Base-by-base conservation (phyloP, 352 stramenopile genomes). In the Phytopythium chamaehyphon region DNA sequence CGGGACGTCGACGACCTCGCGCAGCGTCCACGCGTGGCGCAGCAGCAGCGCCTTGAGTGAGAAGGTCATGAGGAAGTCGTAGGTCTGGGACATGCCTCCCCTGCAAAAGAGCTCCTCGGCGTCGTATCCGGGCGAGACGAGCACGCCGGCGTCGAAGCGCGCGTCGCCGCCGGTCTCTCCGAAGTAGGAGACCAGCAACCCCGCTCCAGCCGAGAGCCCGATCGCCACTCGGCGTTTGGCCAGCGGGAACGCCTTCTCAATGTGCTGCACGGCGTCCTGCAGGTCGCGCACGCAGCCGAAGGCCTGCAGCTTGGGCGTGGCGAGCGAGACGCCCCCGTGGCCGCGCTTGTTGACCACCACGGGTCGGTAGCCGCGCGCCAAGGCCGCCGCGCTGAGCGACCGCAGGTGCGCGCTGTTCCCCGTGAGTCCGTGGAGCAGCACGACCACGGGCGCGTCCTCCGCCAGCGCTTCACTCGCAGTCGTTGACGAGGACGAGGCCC, bases 311-410 rank as follows among this genome's bases (percentile, higher is more conserved):
- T 55, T 62, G 14, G 69, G 69, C 26, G 63, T 74, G 33, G 62
- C 35, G 28, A 79, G 56, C 40, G 40, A 12, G 19, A 73, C 51
- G 40, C 65, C 69, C 28, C 71, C 71, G 48, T 81, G 71, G 19
- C 71, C 71, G 46, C 71, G 71, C 52, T 77, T 81, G 62, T 81
- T 81, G 40, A 78, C 76, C 21, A 69, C 71, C n/a, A 81, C 67
- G 11, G 71, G 71, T 7, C 71, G 64, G 51, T 68, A 81, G 22
- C 71, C 71, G 28, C 51, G 58, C 2, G 38, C n/a, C 4, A 75
- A 43, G 15, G 69, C 69, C 19, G 71, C 69, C 40, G 59, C 58
- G 47, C 69, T 75, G 6, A 69, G 54, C 31, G 62, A 66, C 19
- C 59, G 55, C 59, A 76, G 72, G 57, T 46, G 54, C 39, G 57